These are phyloP conservation scores for Dendrobium chrysotoxum DNA, from an alignment of 106 monocot species.

Conservation along the genomic window DNA sequence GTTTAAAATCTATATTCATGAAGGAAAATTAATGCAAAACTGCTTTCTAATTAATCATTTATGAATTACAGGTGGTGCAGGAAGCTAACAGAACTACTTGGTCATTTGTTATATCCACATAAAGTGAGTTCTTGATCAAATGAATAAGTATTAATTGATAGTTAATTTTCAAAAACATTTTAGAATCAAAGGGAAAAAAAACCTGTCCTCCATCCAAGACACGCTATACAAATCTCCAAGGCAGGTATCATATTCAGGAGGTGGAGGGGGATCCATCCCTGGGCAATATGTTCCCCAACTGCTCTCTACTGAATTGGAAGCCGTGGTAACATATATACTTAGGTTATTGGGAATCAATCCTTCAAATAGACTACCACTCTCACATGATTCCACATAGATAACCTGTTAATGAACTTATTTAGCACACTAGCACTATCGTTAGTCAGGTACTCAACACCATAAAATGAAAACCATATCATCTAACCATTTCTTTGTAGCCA, in stretches of 20 bases:
- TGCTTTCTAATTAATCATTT: not conserved
- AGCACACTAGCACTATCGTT: too few relatives aligned
- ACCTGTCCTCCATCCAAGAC: slow-evolving; percentile 99
- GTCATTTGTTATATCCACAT: not conserved
- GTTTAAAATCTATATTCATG: not conserved
- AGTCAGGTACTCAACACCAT: not conserved
- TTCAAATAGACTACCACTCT: slow-evolving; percentile 92
- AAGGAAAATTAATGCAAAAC: not conserved
- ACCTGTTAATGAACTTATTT: slow-evolving; percentile 32
- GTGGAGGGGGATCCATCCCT: slow-evolving; percentile 54
- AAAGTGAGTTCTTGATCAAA: not conserved
- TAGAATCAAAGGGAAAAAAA: not conserved
- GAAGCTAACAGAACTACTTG: not conserved
- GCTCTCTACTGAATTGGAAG: slow-evolving; percentile 79
- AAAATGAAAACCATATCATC: not conserved
- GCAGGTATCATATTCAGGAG: slow-evolving; percentile 61
- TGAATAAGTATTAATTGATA: too few relatives aligned
- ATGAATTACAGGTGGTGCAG: not conserved
- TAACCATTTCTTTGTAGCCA: slow-evolving; percentile 80
- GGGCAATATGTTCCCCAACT: slow-evolving; percentile 95
- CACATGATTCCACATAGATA: slow-evolving; percentile 92
- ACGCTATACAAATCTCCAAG: slow-evolving; percentile 88
- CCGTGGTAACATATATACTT: slow-evolving; percentile 84
- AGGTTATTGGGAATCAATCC: slow-evolving; percentile 71
- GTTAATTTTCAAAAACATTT: not conserved